Evolutionary conservation across 1,284 basidiomycete genomes (phyloP), one percentile per base, ranked within the genome.

Genomic region (Cystobasidiaceae sp.): DNA sequence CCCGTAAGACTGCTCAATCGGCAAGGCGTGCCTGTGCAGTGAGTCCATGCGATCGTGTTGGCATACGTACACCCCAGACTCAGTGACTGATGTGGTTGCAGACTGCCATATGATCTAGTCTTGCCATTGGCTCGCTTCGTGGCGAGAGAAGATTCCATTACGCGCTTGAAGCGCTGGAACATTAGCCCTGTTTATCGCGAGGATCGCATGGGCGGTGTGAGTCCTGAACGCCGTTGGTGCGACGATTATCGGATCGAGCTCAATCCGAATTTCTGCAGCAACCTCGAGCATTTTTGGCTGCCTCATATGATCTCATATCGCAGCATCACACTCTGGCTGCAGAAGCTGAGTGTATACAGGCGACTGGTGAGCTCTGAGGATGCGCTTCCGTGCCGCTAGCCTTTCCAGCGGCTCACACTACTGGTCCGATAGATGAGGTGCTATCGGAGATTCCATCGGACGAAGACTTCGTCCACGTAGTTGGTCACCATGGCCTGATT

Each of bases 141-240:
- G 6, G 73, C 73, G 9, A 69, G 73, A 23, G 71, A 74, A 17
- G 55, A 69, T 2, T 56, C 68, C 0, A 58, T 72, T 13, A 71
- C 68, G 23, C 71, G 73, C 17, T 56, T 74, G 33, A 74, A 74
- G 48, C 67, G 72, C 2, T 74, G 71, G 69, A 71, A 60, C 19
- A 56, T 64, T 30, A 56, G 61, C 32, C 61, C 61, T 2, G 61
- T 64, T 33, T 64, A 64, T 39, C 50, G 61, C 1, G 61, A 64
- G 30, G 61, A 64, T 56, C 61, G 51, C 1, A 64, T 64, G 61
- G 61, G 61, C 19, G 61, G 61, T 13, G 60, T 62, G 28, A 54
- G 60, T n/a, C n/a, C n/a, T n/a, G n/a, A n/a, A n/a, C n/a, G n/a
- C n/a, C 23, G 23, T 19, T 2, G 4, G n/a, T 19, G 2, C 7